Conservation (phyloP, 2,329 filamentous ascomycete species). For the Talaromyces sp. region DNA sequence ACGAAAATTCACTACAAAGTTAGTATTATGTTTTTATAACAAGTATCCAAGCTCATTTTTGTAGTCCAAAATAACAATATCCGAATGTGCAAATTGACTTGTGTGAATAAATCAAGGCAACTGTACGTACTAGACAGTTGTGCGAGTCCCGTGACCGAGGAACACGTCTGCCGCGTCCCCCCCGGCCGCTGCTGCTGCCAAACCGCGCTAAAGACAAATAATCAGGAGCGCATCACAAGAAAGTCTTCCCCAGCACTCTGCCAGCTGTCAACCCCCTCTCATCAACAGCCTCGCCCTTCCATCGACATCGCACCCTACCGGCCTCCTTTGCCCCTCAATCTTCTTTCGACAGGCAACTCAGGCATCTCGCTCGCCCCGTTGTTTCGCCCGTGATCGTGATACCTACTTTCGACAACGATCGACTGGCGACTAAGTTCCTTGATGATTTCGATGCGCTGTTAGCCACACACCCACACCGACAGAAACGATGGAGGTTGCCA, state of each 20-base stretch:
- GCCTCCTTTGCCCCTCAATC: not conserved
- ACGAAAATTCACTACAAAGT: not conserved
- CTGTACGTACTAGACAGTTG: not conserved
- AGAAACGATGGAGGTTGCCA: constrained; percentile 35
- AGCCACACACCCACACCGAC: constrained; percentile 1
- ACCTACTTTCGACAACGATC: not conserved
- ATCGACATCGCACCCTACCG: not conserved
- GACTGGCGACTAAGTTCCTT: not conserved
- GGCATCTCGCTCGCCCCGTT: not conserved
- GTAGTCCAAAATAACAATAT: not conserved
- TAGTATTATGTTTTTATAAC: not conserved
- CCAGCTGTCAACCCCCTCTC: not conserved
- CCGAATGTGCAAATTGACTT: not conserved
- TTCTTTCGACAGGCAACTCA: not conserved
- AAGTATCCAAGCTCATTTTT: not conserved
- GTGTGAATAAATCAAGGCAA: not conserved
- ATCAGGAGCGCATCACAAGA: not conserved
- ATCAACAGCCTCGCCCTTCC: not conserved
- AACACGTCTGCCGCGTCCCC: constrained; percentile 21
- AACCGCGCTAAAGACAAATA: constrained; percentile 6
- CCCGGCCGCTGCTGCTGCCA: not conserved
- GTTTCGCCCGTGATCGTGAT: not conserved
- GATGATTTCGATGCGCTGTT: constrained; percentile 26
- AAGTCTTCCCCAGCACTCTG: not conserved
- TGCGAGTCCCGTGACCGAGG: constrained; percentile 12